Conservation (phyloP, 371 early-diverging fungal species). For the Actinomucor elegans region DNA sequence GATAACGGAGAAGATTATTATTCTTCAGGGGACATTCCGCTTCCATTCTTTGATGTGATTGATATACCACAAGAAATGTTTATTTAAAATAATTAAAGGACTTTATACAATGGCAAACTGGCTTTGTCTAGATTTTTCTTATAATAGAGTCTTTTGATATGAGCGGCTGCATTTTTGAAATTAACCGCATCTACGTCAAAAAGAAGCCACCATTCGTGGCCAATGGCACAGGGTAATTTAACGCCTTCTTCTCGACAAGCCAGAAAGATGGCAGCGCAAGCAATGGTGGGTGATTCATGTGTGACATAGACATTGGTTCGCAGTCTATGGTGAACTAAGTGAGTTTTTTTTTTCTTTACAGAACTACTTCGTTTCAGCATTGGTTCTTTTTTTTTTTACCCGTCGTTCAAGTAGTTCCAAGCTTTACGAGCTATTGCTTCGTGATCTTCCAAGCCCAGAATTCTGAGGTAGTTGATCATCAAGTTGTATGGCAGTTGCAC, state of each 20-base stretch:
- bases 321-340: conserved; percentile 55
- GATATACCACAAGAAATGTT: background rate
- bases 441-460: conserved; percentile 76
- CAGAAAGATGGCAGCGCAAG: conserved; percentile 87
- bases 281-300: conserved; percentile 87
- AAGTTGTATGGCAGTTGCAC: conserved; percentile 93
- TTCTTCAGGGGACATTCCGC: background rate
- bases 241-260: conserved; percentile 70
- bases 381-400: conserved; percentile 51
- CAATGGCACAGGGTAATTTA: conserved; percentile 69
- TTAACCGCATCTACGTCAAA: conserved; percentile 81
- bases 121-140: conserved; percentile 42
- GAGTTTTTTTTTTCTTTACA: background rate
- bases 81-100: background rate
- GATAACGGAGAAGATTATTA: background rate
- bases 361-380: too few relatives aligned
- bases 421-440: conserved; percentile 74
- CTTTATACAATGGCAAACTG: conserved; percentile 50
- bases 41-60: background rate
- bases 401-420: conserved; percentile 89
- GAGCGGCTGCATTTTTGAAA: conserved; percentile 57
- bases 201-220: conserved; percentile 79
- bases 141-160: conserved; percentile 62
- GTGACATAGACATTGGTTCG: conserved; percentile 80
- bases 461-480: conserved; percentile 90